Base-by-base conservation (phyloP, 768 basidiomycete species). In the Lactarius evosmus region DNA sequence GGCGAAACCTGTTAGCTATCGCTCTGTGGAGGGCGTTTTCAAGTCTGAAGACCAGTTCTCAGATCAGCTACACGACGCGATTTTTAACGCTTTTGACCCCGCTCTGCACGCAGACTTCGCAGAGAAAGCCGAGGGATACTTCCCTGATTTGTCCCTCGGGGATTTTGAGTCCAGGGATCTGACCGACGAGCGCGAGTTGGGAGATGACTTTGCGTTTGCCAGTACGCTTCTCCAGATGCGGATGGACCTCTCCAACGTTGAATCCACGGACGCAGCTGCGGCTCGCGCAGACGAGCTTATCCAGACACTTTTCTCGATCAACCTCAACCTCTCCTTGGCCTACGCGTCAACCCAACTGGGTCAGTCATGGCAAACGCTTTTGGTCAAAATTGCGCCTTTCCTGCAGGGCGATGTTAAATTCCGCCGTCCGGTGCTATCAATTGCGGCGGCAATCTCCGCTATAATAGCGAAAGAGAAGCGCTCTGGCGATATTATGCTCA, bases 241-340 rank as follows among this genome's bases (percentile, higher is more conserved):
- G 19, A 76, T 91, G 52, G 81, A 81, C 34, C 83, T 82, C 0
- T 86, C 81, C 70, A 72, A 74, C 8, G 58, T 63, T 46, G 56
- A 68, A 30, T 58, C 69, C 36, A 74, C 72, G 8, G 74, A 77
- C 14, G 78, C 82, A 38, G 79, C 80, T 68, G 73, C 76, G 0
- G 78, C 79, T 6, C 76, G 74, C 12, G 74, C 78, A 0, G 80
- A 84, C 12, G 75, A 75, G 5, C 76, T 85, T 16, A 83, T 89
- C 67, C 83, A 80, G 55, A 80, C 82, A 36, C 75, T 93, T 3
- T 78, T 83, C 54, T 85, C 87, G 1, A 85, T 95, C 73, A 97
- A 97, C 73, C 81, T 94, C 67, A 95, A 95, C 71, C 81, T 95
- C 54, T 95, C 93, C 1, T 77, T 97, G 41, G 79, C 90, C 25